Evolutionary conservation across 768 basidiomycete genomes (phyloP).

Genomic region (Boletus rubescentipes): DNA sequence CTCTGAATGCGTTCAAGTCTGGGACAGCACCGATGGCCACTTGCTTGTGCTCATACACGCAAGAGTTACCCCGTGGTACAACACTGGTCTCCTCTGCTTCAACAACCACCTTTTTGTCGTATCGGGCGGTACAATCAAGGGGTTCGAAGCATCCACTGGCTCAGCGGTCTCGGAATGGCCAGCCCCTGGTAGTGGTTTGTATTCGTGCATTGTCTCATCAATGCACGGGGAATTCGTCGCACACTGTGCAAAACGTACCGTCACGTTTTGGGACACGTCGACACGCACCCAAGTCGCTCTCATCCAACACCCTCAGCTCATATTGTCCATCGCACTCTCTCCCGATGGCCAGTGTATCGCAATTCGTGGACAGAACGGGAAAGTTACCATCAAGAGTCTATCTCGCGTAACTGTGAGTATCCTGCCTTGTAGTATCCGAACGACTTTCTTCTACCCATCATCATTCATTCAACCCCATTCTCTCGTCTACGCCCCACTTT

Average conservation of each 20-base stretch:
- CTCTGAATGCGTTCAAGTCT: neutral
- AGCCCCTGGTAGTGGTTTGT: rapidly evolving
- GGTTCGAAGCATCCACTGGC: neutral
- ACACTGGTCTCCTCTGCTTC: constrained; percentile 2
- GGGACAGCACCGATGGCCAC: neutral
- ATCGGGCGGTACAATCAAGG: neutral
- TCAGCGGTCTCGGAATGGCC: neutral
- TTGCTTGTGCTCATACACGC: neutral
- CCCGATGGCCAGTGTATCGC: neutral
- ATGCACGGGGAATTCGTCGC: neutral
- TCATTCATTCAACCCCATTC: no score
- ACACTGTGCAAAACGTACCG: neutral
- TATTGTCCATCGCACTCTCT: neutral
- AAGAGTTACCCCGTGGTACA: neutral
- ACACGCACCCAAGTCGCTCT: neutral
- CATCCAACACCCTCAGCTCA: neutral
- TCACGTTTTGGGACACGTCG: neutral
- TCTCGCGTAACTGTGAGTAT: neutral
- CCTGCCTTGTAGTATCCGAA: neutral
- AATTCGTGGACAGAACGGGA: neutral
- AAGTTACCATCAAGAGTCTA: neutral
- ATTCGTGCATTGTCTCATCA: neutral
- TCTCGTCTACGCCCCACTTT: no score
- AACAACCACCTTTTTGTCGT: neutral
- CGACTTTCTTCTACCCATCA: no score